phyloP scores from a whole-genome alignment of 1,139 yeast genomes.

The Lodderomyces margitis region DNA sequence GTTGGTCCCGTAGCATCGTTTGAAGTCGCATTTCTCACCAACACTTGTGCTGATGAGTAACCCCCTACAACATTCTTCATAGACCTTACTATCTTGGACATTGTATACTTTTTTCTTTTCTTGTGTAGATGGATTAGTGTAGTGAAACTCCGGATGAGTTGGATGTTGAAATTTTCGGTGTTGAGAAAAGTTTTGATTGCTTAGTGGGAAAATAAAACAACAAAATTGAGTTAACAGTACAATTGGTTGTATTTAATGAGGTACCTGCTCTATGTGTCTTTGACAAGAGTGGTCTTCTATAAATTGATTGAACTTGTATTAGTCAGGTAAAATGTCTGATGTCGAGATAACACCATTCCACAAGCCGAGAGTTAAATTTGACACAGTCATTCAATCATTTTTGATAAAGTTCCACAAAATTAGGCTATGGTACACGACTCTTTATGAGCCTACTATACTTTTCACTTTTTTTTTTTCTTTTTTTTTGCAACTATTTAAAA shows the following conservation, averaged over 20 bases:
- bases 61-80: constrained; percentile 94
- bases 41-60: constrained; percentile 79
- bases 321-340: too few relatives aligned
- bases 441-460: not conserved
- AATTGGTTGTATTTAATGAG: not conserved
- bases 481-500: constrained; percentile 3
- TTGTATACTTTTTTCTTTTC: constrained; percentile 17
- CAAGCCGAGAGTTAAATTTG: constrained; percentile 2
- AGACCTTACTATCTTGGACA: constrained; percentile 83
- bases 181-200: not conserved
- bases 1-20: constrained; percentile 88
- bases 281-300: not conserved
- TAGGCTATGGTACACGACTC: not conserved
- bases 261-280: not conserved
- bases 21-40: constrained; percentile 91
- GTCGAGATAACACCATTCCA: not conserved
- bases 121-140: not conserved
- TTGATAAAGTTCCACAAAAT: too few relatives aligned
- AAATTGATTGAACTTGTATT: not conserved
- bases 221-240: not conserved
- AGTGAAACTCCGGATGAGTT: too few relatives aligned
- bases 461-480: not conserved
- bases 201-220: not conserved
- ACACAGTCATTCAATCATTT: not conserved
- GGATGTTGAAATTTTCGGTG: not conserved